A percentile compares a stretch with the other conserved stretches of the same genome.
Conservation (phyloP, 257 asterid species). For the Euphrasia confusa region DNA sequence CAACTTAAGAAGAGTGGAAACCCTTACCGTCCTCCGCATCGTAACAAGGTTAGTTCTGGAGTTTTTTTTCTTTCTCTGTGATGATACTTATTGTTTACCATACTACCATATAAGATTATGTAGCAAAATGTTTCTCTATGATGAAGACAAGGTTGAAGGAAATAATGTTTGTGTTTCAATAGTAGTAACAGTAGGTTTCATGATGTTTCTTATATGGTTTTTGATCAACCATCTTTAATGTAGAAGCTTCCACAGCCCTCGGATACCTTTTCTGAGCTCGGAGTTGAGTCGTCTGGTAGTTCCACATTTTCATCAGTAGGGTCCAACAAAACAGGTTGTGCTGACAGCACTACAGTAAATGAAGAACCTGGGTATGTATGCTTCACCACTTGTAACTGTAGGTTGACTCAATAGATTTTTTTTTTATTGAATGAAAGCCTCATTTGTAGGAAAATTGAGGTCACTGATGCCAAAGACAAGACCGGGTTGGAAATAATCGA, state of each 20-base stretch:
- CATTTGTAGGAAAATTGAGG: neutral
- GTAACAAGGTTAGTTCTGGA: conserved; percentile 33
- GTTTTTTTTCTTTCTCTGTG: conserved; percentile 15
- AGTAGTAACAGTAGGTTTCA: conserved; percentile 3
- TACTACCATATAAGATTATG: too few relatives aligned
- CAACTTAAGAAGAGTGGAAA: conserved; percentile 44
- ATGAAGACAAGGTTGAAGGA: conserved; percentile 3
- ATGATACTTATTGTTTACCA: conserved; percentile 1
- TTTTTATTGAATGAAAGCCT: too few relatives aligned
- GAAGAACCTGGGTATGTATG: conserved; percentile 19
- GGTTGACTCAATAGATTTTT: conserved; percentile 7
- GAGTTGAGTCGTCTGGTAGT: conserved; percentile 14
- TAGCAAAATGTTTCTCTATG: neutral
- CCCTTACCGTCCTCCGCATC: conserved; percentile 62
- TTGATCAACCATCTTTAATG: conserved; percentile 21
- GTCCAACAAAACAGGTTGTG: conserved; percentile 22
- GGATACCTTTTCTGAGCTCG: conserved; percentile 23
- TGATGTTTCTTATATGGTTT: neutral
- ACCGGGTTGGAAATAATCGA: neutral
- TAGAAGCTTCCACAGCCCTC: conserved; percentile 30
- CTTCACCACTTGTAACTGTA: conserved; percentile 16
- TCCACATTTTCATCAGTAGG: conserved; percentile 17
- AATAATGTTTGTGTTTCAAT: neutral
- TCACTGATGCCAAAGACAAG: neutral
- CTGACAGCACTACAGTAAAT: conserved; percentile 22